These are phyloP conservation scores for Microbotryum violaceum DNA, from an alignment of 1,284 basidiomycete genomes.

Conservation along the genomic window DNA sequence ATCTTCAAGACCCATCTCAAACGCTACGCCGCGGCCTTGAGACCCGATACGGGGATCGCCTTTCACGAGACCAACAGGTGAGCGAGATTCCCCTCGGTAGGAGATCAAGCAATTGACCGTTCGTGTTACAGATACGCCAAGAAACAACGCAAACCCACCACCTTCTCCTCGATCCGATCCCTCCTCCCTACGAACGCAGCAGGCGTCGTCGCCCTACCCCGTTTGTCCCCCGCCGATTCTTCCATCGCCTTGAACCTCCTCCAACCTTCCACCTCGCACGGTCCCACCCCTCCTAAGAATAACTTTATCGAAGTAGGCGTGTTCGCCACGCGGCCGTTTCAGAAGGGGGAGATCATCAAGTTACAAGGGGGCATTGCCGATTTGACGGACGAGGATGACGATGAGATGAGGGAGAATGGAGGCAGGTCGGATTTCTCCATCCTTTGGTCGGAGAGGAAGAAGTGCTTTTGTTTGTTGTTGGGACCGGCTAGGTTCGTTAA, in stretches of 20 bases:
- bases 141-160: conserved; percentile 3
- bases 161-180: background rate
- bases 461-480: conserved; percentile 83
- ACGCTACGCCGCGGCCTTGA: conserved; percentile 74
- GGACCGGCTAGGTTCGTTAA: conserved; percentile 92
- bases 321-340: conserved; percentile 65
- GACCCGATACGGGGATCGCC: conserved; percentile 70
- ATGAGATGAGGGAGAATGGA: conserved; percentile 58
- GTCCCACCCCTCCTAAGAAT: background rate
- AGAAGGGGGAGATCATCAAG: conserved; percentile 62
- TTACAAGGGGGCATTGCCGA: conserved; percentile 71
- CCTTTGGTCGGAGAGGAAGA: conserved; percentile 78
- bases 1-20: conserved; percentile 60
- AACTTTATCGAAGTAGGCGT: conserved; percentile 66
- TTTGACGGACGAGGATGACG: conserved; percentile 69
- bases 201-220: background rate
- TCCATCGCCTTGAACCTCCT: too few relatives aligned
- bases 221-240: too few relatives aligned
- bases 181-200: background rate
- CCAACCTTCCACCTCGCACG: background rate
- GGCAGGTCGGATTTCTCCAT: conserved; percentile 82
- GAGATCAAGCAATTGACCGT: too few relatives aligned
- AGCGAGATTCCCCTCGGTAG: too few relatives aligned
- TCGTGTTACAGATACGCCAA: background rate
- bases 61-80: conserved; percentile 79